Evolutionary conservation across 2,329 filamentous ascomycete genomes (phyloP), one percentile per base, ranked within the genome.

Genomic region (Dothideomycetidae sp.): DNA sequence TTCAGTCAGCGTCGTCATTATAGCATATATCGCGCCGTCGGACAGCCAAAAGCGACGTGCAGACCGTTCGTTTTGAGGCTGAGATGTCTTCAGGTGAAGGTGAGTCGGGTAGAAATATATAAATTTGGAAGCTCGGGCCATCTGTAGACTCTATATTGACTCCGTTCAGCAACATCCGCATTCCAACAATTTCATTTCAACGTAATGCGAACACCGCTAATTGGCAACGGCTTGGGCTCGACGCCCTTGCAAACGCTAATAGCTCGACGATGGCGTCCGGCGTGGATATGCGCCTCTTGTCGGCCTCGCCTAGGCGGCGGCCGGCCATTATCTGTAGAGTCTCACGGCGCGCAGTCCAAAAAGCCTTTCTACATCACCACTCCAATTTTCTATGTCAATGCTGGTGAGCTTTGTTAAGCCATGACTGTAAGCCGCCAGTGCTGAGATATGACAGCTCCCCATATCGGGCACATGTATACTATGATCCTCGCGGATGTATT

Each of bases 321-420:
- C 34, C 30, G 40, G 17, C 16, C 14, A 11, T 32, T 41, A 5
- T 39, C 44, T n/a, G 47, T 45, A 28, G 7, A 12, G 5, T 41
- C 44, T 10, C 33, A 42, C 15, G 45, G 42, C 18, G 16, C 42
- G 21, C 13, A 42, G 21, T 38, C 36, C 12, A 37, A 41, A 13
- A 96, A 96, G 63, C 85, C 88, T 5, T 94, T 79, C 64, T 98
- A 96, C 66, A 69, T 93, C 51, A 96, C 90, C 4, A 92, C 85
- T 5, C 90, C 90, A 2, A 98, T 98, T 41, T 98, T 96, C 66
- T 98, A 98, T 60, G 90, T 98, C 63, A 98, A 98, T 71, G 83
- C 86, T 39, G 76, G 83, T 86, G 63, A 48, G 64, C 47, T n/a
- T n/a, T n/a, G n/a, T n/a, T n/a, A n/a, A n/a, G n/a, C n/a, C n/a